Conservation (phyloP, 345 rosid genomes). For the Balakata baccata region DNA sequence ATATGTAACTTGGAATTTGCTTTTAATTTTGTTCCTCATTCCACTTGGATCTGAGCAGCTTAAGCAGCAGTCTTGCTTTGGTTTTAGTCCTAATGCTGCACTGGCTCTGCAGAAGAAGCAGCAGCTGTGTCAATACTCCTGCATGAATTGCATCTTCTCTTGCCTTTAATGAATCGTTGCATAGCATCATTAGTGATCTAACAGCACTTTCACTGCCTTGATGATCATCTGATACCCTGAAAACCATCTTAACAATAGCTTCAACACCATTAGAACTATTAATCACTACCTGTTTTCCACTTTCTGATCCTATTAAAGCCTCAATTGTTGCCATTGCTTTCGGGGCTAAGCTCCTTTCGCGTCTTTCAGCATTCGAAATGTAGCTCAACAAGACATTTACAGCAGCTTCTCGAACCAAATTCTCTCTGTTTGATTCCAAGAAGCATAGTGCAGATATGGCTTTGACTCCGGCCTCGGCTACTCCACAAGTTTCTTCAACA, state of each 20-base stretch:
- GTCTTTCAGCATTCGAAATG: slow-evolving; percentile 29
- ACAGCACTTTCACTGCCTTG: slow-evolving; percentile 59
- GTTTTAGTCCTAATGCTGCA: slow-evolving; percentile 49
- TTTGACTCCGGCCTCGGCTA: slow-evolving; percentile 30
- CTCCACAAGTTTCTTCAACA: slow-evolving; percentile 25
- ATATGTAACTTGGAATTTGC: background rate
- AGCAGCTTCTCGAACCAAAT: slow-evolving; percentile 33
- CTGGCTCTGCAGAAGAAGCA: slow-evolving; percentile 62
- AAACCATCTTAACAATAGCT: slow-evolving; percentile 51
- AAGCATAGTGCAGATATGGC: slow-evolving; percentile 46
- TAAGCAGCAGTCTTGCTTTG: slow-evolving; percentile 46
- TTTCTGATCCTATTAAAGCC: slow-evolving; percentile 31
- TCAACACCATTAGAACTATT: slow-evolving; percentile 33
- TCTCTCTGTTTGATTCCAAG: slow-evolving; percentile 36
- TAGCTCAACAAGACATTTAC: slow-evolving; percentile 33
- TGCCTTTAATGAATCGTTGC: slow-evolving; percentile 41
- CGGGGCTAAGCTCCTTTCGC: slow-evolving; percentile 28
- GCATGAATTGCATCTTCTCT: slow-evolving; percentile 46
- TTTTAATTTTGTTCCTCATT: slow-evolving; percentile 16
- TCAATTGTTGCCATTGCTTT: slow-evolving; percentile 42
- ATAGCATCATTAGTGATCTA: slow-evolving; percentile 37
- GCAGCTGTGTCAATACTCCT: slow-evolving; percentile 48
- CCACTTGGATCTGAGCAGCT: slow-evolving; percentile 50
- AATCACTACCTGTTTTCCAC: slow-evolving; percentile 36
- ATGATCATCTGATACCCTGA: slow-evolving; percentile 56